Conservation (phyloP, 2,329 filamentous ascomycete genomes). For the Chaetomium sp. region DNA sequence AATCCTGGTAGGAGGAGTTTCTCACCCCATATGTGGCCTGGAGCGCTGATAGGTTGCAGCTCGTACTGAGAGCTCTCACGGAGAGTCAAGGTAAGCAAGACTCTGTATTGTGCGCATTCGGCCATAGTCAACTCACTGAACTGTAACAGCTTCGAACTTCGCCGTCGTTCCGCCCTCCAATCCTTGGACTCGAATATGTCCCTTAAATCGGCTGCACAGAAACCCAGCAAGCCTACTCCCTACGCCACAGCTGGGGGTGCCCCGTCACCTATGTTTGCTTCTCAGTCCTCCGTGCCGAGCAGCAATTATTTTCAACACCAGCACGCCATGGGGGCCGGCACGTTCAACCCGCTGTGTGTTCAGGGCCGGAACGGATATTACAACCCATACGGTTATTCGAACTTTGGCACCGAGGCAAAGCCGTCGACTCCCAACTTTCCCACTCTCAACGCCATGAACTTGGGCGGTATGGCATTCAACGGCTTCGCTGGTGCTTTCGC, state of each 20-base stretch:
- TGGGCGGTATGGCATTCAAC: slow-evolving; percentile 16
- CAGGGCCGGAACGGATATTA: slow-evolving; percentile 14
- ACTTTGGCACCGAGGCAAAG: slow-evolving; percentile 18
- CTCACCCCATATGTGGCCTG: not conserved
- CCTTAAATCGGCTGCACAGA: slow-evolving; percentile 7
- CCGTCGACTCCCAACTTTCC: slow-evolving; percentile 14
- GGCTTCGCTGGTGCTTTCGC: slow-evolving; percentile 11
- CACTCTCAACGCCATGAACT: slow-evolving; percentile 16
- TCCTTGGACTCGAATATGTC: slow-evolving; percentile 16
- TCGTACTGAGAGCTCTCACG: slow-evolving; percentile 14
- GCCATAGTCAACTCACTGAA: slow-evolving; percentile 7
- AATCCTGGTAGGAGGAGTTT: slow-evolving; percentile 12
- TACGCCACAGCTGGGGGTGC: slow-evolving; percentile 12
- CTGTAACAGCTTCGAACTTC: slow-evolving; percentile 17
- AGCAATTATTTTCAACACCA: slow-evolving; percentile 18
- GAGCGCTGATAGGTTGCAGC: slow-evolving; percentile 8
- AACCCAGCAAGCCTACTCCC: slow-evolving; percentile 10
- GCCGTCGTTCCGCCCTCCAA: slow-evolving; percentile 20
- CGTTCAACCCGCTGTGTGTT: slow-evolving; percentile 20
- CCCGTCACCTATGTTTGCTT: slow-evolving; percentile 5
- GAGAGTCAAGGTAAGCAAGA: slow-evolving; percentile 16
- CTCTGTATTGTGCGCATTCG: no score
- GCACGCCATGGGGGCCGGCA: slow-evolving; percentile 8
- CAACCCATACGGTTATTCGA: slow-evolving; percentile 14
- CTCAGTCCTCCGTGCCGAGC: slow-evolving; percentile 13